Conservation (phyloP, 2,329 filamentous ascomycete species). For the Penicillium sp. region DNA sequence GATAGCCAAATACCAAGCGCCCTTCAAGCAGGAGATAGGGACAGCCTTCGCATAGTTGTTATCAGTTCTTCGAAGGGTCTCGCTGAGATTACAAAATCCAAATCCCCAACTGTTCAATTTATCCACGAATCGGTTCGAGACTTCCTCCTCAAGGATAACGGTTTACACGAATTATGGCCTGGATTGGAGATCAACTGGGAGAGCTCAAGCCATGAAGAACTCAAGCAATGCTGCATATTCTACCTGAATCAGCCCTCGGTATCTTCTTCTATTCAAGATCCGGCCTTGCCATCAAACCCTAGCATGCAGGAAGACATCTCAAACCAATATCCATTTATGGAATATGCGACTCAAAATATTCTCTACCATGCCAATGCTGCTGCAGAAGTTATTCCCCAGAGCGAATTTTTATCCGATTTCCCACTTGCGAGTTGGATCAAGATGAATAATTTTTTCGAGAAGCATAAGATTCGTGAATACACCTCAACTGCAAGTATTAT, state of each 20-base stretch:
- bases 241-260: background rate
- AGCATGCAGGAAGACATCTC: background rate
- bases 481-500: slow-evolving; percentile 20
- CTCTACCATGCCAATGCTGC: slow-evolving; percentile 27
- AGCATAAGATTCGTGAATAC: slow-evolving; percentile 26
- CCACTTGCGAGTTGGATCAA: slow-evolving; percentile 25
- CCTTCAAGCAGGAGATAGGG: background rate
- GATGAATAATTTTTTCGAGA: slow-evolving; percentile 31
- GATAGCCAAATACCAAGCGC: background rate
- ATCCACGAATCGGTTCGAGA: slow-evolving; percentile 35
- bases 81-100: slow-evolving; percentile 24
- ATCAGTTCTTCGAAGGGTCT: slow-evolving; percentile 27
- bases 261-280: background rate
- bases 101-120: slow-evolving; percentile 26
- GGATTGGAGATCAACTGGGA: background rate
- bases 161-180: slow-evolving; percentile 1
- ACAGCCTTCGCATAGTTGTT: background rate
- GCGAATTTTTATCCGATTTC: slow-evolving; percentile 25
- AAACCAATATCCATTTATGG: background rate
- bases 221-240: slow-evolving; percentile 1
- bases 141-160: slow-evolving; percentile 26
- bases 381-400: slow-evolving; percentile 17
- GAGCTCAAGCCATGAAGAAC: slow-evolving; percentile 4
- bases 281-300: background rate
- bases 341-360: slow-evolving; percentile 26